Evolutionary conservation across 331 rosid species (phyloP), one percentile per base, ranked within the genome.

Genomic region (Rhamnella rubrinervis): DNA sequence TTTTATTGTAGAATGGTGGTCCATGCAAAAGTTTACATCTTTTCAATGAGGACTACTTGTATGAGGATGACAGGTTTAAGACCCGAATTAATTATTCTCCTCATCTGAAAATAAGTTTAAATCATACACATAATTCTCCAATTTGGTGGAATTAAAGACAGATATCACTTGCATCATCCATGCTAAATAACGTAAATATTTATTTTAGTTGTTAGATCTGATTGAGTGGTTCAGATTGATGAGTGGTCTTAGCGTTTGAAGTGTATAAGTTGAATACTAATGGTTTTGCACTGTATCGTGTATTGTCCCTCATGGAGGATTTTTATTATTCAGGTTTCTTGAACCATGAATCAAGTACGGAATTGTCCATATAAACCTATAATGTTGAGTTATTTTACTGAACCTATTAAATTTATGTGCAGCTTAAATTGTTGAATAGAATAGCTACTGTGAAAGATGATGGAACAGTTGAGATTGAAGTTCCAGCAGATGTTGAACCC

Each of bases 401-500:
- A 31, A 55, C 28, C 44, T 19, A 68, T 20, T 57, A 21, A 44
- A 55, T 70, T 73, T 77, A 57, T 67, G 46, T 79, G 88, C 98
- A 95, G 98, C 81, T 91, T 73, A 83, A 81, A 78, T 75, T 91
- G 82, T 87, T 91, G 82, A 88, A 83, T 57, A 89, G 91, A 84
- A 83, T 95, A 81, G 91, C 98, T 72, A 87, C 98, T 25, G 93
- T 95, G 37, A 95, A 91, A 83, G 87, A 80, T 80, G 86, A 95
- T 57, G 97, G 98, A 71, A 89, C 96, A 57, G 96, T 91, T 31
- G 95, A 95, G 75, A 85, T 95, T 83, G 96, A 89, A 67, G 90
- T 91, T 91, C 90, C 91, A 12, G 86, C 50, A 63, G 90, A 87
- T 76, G 88, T 89, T 62, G 93, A 84, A 73, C 61, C 96, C 61